phyloP scores from a whole-genome alignment of 352 stramenopile species.

The Discostella stelligera region DNA sequence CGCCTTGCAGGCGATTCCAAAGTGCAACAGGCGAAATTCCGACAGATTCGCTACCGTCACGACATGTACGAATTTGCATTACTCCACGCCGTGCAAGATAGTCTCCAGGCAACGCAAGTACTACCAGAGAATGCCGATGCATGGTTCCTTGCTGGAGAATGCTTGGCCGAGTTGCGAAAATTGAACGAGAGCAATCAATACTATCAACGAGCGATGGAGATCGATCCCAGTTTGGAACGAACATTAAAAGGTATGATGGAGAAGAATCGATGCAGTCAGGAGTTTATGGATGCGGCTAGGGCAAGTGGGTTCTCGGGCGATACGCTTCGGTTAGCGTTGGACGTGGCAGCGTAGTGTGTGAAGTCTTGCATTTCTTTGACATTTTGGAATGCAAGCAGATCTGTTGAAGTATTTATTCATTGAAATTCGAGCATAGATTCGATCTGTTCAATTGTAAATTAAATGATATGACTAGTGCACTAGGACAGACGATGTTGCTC shows the following conservation, averaged over 20 bases:
- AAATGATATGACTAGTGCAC: too few relatives aligned
- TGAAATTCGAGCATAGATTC: too few relatives aligned
- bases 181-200: conserved; percentile 69
- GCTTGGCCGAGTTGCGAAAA: conserved; percentile 66
- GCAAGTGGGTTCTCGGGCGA: conserved; percentile 59
- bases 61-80: conserved; percentile 78
- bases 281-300: conserved; percentile 58
- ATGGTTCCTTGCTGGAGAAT: conserved; percentile 63
- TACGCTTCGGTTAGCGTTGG: conserved; percentile 68
- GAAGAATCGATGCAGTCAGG: conserved; percentile 53
- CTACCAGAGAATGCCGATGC: conserved; percentile 52
- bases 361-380: background rate
- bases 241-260: conserved; percentile 51
- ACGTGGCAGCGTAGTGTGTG: conserved; percentile 52
- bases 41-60: conserved; percentile 69
- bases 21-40: conserved; percentile 57
- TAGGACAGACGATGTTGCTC: background rate
- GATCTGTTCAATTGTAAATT: too few relatives aligned
- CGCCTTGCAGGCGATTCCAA: conserved; percentile 49
- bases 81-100: conserved; percentile 69
- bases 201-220: conserved; percentile 62
- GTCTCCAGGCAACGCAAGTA: conserved; percentile 64
- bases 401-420: background rate
- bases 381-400: background rate
- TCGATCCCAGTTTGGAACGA: conserved; percentile 53